Percentiles rank a stretch among this genome's conserved stretches.
Evolutionary conservation across 352 stramenopile genomes (phyloP).

Genomic region (Pythium aquatile): DNA sequence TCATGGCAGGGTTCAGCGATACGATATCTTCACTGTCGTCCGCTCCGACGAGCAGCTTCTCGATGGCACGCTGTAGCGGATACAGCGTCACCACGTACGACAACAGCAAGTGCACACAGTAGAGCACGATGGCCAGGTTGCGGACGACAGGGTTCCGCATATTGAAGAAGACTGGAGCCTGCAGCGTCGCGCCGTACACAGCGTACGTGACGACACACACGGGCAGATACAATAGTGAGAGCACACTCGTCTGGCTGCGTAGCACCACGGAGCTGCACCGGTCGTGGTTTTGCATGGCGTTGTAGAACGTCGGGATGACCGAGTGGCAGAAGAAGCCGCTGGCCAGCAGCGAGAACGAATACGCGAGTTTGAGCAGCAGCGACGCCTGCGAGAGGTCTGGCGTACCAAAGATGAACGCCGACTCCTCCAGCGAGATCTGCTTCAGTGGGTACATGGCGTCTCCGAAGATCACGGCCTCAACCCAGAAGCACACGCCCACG

Average conservation of each 20-base stretch:
- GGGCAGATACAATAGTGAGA: constrained; percentile 60
- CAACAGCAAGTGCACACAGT: constrained; percentile 70
- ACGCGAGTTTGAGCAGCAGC: constrained; percentile 61
- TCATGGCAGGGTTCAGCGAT: constrained; percentile 5
- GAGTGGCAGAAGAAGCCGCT: constrained; percentile 71
- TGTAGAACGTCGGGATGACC: constrained; percentile 74
- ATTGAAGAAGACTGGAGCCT: constrained; percentile 82
- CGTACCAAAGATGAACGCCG: constrained; percentile 64
- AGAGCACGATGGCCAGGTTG: constrained; percentile 71
- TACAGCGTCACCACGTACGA: constrained; percentile 71
- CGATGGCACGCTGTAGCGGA: constrained; percentile 64
- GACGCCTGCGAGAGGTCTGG: constrained; percentile 55
- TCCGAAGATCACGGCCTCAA: constrained; percentile 78
- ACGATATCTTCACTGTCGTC: constrained; percentile 17
- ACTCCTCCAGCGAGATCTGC: constrained; percentile 62
- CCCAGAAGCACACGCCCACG: constrained; percentile 77
- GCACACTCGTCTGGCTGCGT: constrained; percentile 48
- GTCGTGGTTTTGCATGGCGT: constrained; percentile 61
- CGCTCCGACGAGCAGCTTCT: constrained; percentile 43
- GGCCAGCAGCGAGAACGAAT: constrained; percentile 65
- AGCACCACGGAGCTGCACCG: constrained; percentile 51
- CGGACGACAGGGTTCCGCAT: constrained; percentile 75
- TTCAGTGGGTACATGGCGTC: constrained; percentile 83
- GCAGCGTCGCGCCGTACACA: constrained; percentile 69
- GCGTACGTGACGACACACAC: constrained; percentile 78